phyloP scores from a whole-genome alignment of 108 stramenopile species.

The Nitzschia sp. region DNA sequence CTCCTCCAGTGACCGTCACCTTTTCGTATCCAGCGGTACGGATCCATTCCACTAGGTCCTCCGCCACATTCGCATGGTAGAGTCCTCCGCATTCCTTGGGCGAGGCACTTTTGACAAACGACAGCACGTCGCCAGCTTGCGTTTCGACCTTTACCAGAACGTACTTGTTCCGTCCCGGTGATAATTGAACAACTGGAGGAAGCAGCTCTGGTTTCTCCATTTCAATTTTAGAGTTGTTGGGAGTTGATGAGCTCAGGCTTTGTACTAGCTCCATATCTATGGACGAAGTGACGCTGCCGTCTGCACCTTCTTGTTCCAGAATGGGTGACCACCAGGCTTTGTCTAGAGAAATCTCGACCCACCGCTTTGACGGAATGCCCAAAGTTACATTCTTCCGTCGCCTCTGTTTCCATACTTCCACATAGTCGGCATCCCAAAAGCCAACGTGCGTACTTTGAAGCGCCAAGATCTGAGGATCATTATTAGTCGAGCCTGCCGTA shows the following conservation, averaged over 20 bases:
- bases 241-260: not conserved
- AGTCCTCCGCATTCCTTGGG: constrained; percentile 72
- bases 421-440: constrained; percentile 51
- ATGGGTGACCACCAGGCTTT: constrained; percentile 70
- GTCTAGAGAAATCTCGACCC: constrained; percentile 54
- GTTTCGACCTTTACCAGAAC: constrained; percentile 46
- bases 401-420: constrained; percentile 11
- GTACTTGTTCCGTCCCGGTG: constrained; percentile 72
- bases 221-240: not conserved
- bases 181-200: constrained; percentile 53
- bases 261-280: not conserved
- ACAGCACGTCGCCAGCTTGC: constrained; percentile 14
- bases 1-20: constrained; percentile 62
- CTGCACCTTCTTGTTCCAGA: constrained; percentile 31
- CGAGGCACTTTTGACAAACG: constrained; percentile 72
- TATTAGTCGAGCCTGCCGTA: not conserved
- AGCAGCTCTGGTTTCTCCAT: constrained; percentile 19
- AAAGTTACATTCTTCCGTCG: constrained; percentile 4
- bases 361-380: constrained; percentile 39
- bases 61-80: constrained; percentile 74
- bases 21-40: constrained; percentile 36
- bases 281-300: not conserved
- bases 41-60: constrained; percentile 52
- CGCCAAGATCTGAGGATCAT: constrained; percentile 52
- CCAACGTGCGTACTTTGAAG: constrained; percentile 70